phyloP scores from a whole-genome alignment of 345 rosid species.

The rapeseed (Brassica napus) region DNA sequence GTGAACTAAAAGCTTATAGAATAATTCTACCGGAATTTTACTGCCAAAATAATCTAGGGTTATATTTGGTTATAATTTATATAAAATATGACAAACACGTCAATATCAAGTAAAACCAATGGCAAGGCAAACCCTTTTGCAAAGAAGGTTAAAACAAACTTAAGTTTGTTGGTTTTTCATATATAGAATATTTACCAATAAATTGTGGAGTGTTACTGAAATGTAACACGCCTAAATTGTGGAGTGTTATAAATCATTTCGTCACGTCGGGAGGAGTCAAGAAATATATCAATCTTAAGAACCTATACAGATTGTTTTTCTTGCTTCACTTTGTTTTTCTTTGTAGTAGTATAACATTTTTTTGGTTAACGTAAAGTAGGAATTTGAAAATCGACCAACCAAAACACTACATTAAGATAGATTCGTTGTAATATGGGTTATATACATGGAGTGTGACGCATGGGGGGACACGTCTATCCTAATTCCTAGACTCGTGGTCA shows the following conservation, averaged over 20 bases:
- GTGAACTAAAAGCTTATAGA: not conserved
- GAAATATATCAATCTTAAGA: not conserved
- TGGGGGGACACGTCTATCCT: slow-evolving; percentile 9
- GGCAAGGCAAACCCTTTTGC: not conserved
- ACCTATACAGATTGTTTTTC: not conserved
- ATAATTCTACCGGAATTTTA: not conserved
- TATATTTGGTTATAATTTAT: not conserved
- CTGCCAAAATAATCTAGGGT: not conserved
- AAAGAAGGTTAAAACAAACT: not conserved
- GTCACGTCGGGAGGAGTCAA: not conserved
- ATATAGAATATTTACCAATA: not conserved
- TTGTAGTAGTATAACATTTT: not conserved
- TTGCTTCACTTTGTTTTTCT: not conserved
- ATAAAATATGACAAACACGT: not conserved
- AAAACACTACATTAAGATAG: slow-evolving; percentile 13
- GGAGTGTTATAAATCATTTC: not conserved
- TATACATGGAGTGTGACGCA: slow-evolving; percentile 28
- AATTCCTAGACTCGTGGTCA: slow-evolving; percentile 27
- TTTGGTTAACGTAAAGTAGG: not conserved
- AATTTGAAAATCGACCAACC: slow-evolving; percentile 23
- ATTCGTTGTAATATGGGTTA: slow-evolving; percentile 4
- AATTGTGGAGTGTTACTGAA: not conserved
- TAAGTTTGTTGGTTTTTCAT: not conserved
- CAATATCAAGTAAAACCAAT: not conserved
- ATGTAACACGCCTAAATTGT: not conserved